These are phyloP conservation scores for Sordariomycetes sp. DNA, from an alignment of 2,329 filamentous ascomycete species.

Conservation along the genomic window DNA sequence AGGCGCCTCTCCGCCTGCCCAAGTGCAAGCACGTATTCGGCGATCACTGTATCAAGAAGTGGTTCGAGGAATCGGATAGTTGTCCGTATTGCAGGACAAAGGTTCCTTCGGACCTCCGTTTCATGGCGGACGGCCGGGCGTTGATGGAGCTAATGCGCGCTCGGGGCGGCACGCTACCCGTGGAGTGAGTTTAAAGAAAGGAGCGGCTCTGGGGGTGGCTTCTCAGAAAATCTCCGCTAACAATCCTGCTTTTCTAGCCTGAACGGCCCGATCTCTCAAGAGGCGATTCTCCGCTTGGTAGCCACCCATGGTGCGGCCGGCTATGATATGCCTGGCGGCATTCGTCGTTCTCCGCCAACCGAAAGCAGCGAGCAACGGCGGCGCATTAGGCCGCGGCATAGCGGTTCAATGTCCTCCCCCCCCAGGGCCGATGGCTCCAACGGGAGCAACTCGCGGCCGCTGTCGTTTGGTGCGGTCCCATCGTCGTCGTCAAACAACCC, in stretches of 20 bases:
- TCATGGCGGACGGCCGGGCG: slow-evolving; percentile 1
- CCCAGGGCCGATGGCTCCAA: background rate
- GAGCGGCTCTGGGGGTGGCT: background rate
- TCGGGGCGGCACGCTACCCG: background rate
- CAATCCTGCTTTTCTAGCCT: background rate
- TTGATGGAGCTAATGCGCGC: slow-evolving; percentile 3
- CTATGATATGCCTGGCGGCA: background rate
- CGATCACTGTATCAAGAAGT: slow-evolving; percentile 50
- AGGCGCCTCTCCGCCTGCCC: slow-evolving; percentile 43
- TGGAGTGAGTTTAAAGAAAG: background rate
- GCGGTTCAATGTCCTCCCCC: background rate
- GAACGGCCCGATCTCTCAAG: background rate
- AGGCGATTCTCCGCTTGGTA: background rate
- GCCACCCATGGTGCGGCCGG: background rate
- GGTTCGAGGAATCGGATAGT: slow-evolving; percentile 48
- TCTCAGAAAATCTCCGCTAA: background rate
- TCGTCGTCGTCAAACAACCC: slow-evolving; percentile 2
- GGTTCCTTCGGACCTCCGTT: slow-evolving; percentile 32
- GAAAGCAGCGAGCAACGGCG: slow-evolving; percentile 1
- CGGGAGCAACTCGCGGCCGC: background rate
- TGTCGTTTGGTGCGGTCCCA: background rate
- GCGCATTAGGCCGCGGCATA: slow-evolving; percentile 4
- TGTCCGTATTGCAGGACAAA: slow-evolving; percentile 54
- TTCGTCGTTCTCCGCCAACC: slow-evolving; percentile 2
- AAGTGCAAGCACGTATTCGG: slow-evolving; percentile 53